Evolutionary conservation across 768 basidiomycete genomes (phyloP).

Genomic region (Mycena venus): DNA sequence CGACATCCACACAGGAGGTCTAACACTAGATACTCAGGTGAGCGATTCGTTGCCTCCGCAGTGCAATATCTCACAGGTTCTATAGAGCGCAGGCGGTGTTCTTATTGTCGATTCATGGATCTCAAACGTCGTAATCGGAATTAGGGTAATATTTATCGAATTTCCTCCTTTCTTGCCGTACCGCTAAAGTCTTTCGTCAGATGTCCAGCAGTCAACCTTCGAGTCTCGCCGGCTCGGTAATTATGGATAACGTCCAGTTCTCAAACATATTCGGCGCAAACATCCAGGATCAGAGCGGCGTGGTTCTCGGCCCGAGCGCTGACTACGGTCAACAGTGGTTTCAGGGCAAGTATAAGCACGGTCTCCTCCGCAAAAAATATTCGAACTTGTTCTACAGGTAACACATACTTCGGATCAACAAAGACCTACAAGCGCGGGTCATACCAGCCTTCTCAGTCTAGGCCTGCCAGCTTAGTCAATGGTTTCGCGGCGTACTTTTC

Average conservation of each 20-base stretch:
- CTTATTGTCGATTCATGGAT: not conserved
- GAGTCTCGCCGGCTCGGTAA: not conserved
- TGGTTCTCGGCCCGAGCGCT: not conserved
- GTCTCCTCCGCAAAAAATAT: too few relatives aligned
- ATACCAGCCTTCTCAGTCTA: too few relatives aligned
- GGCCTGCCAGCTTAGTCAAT: too few relatives aligned
- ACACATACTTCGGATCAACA: too few relatives aligned
- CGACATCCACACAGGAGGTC: slow-evolving; percentile 2
- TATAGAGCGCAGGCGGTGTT: not conserved
- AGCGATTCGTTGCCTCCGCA: not conserved
- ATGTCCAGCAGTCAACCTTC: not conserved
- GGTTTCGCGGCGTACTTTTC: too few relatives aligned
- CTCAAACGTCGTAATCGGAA: not conserved
- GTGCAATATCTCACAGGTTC: not conserved
- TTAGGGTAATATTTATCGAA: not conserved
- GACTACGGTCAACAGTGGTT: not conserved
- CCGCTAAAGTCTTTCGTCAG: not conserved
- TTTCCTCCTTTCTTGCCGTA: not conserved
- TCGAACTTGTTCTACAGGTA: too few relatives aligned
- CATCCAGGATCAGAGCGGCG: not conserved
- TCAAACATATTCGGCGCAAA: not conserved
- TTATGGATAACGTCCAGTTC: not conserved
- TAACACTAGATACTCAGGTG: not conserved
- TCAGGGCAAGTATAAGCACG: too few relatives aligned
- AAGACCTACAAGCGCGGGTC: too few relatives aligned